phyloP scores from a whole-genome alignment of 306 rosid species.

The Morella rubra region DNA sequence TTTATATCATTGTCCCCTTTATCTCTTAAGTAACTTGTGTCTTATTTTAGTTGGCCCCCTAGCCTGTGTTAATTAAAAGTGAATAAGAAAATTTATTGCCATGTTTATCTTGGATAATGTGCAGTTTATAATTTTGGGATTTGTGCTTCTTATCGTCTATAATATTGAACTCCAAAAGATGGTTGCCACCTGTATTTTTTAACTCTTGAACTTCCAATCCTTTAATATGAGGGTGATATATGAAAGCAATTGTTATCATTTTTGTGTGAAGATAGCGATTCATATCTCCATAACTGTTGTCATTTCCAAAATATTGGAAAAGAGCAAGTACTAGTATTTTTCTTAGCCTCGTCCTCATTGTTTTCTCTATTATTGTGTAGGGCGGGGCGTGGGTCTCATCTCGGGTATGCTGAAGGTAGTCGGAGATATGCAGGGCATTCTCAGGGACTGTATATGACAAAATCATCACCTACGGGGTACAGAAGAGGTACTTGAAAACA shows the following conservation, averaged over 20 bases:
- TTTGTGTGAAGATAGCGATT: neutral
- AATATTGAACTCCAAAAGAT: neutral
- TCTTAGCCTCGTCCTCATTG: neutral
- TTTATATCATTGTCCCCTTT: neutral
- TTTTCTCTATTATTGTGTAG: neutral
- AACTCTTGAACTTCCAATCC: neutral
- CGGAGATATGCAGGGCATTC: slow-evolving; percentile 14
- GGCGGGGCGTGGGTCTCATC: slow-evolving; percentile 14
- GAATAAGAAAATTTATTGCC: neutral
- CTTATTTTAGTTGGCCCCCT: neutral
- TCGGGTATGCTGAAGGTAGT: neutral
- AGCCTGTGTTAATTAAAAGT: neutral
- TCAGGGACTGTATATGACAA: neutral
- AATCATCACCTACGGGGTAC: neutral
- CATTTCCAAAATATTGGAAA: neutral
- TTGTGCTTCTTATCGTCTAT: neutral
- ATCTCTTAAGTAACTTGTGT: neutral
- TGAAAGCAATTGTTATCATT: too few relatives aligned
- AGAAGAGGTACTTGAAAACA: slow-evolving; percentile 8
- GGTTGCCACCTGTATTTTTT: neutral
- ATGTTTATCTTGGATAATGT: neutral
- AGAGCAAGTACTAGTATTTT: neutral
- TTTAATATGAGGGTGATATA: neutral
- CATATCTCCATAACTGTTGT: neutral
- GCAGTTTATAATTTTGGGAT: neutral